Evolutionary conservation across 176 grass and related monocot species (phyloP).

Genomic region (Pontederia crassipes): DNA sequence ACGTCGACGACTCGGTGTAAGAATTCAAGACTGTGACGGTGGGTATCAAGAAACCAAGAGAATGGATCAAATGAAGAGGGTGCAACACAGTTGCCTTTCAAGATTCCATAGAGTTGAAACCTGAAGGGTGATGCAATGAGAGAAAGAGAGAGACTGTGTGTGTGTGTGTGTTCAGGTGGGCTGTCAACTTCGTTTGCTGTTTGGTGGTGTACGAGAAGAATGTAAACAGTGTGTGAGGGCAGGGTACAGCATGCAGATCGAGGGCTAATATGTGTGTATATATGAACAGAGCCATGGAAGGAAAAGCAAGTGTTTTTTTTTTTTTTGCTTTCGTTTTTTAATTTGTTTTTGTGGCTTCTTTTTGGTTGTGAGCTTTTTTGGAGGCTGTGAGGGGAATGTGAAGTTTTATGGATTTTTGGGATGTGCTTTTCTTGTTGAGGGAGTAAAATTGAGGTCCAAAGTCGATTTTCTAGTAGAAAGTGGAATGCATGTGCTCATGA

Average conservation of each 20-base stretch:
- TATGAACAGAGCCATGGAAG: not conserved
- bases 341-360: not conserved
- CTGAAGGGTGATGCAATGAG: not conserved
- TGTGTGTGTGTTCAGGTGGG: too few species aligned
- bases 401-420: conserved; percentile 20
- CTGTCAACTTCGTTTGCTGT: too few species aligned
- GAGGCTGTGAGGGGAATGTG: conserved; percentile 18
- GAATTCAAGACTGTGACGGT: not conserved
- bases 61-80: not conserved
- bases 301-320: not conserved
- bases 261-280: not conserved
- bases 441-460: conserved; percentile 49
- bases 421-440: conserved; percentile 82
- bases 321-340: not conserved
- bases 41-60: not conserved
- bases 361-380: conserved; percentile 1
- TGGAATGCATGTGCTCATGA: conserved; percentile 63
- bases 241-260: too few species aligned
- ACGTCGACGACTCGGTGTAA: too few species aligned
- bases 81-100: not conserved
- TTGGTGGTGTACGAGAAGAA: too few species aligned
- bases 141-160: not conserved
- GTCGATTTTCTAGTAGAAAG: conserved; percentile 58
- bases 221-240: too few species aligned
- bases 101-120: not conserved